phyloP scores from a whole-genome alignment of 1,284 basidiomycete species.

The Marasmius tenuissimus region DNA sequence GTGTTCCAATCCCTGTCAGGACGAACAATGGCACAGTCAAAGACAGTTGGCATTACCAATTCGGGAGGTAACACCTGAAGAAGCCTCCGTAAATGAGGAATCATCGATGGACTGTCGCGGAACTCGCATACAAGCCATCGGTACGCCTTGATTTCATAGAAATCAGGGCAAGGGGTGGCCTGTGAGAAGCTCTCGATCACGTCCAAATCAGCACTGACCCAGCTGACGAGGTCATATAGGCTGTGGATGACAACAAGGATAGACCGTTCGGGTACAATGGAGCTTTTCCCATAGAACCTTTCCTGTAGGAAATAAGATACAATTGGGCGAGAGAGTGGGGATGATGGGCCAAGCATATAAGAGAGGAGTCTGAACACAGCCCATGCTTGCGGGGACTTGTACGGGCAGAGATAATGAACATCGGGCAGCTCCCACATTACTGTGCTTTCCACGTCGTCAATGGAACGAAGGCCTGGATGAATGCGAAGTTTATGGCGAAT shows the following conservation, averaged over 20 bases:
- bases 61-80: not conserved
- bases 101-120: not conserved
- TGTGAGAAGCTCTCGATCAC: not conserved
- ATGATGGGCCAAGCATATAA: not conserved
- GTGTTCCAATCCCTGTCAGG: too few relatives aligned
- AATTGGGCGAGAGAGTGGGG: not conserved
- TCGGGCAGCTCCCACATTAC: not conserved
- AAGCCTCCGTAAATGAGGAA: not conserved
- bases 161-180: not conserved
- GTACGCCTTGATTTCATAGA: not conserved
- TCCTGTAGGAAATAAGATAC: not conserved
- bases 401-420: not conserved
- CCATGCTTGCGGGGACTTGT: slow-evolving; percentile 3
- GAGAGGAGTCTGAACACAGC: not conserved
- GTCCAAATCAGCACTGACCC: not conserved
- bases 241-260: not conserved
- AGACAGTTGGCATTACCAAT: not conserved
- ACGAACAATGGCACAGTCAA: too few relatives aligned
- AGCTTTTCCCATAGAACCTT: not conserved
- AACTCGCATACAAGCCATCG: not conserved
- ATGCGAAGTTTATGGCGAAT: not conserved
- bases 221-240: not conserved
- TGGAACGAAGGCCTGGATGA: not conserved
- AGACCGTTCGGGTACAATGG: not conserved
- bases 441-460: not conserved